These are phyloP conservation scores for Friedmanniomyces simplex DNA, from an alignment of 495 filamentous ascomycete species.

Conservation along the genomic window DNA sequence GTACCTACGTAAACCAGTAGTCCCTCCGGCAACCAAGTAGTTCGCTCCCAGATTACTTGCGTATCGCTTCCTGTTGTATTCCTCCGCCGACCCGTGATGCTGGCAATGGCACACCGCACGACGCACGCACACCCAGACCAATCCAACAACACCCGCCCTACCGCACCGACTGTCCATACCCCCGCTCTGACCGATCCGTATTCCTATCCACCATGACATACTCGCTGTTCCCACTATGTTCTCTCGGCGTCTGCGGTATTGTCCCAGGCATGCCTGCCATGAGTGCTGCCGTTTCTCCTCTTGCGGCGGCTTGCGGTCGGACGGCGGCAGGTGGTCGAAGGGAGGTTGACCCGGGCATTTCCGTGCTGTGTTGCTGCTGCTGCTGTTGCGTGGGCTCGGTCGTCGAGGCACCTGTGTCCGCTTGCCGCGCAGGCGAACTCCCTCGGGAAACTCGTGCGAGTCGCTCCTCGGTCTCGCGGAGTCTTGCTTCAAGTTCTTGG, in stretches of 20 bases:
- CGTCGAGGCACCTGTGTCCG: constrained; percentile 1
- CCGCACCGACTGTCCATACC: background rate
- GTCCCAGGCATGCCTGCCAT: constrained; percentile 15
- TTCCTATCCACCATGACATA: constrained; percentile 20
- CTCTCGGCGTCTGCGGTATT: constrained; percentile 12
- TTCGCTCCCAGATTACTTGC: too few species aligned
- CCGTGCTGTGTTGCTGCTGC: background rate
- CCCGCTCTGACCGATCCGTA: background rate
- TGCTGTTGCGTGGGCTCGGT: background rate
- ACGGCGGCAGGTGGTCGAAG: background rate
- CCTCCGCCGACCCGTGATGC: too few species aligned
- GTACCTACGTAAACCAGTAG: too few species aligned
- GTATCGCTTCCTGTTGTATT: too few species aligned
- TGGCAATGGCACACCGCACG: too few species aligned
- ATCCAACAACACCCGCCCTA: background rate
- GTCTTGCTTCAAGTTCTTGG: constrained; percentile 69
- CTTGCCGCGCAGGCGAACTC: constrained; percentile 12
- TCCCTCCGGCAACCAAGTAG: too few species aligned
- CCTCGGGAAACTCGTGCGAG: constrained; percentile 41
- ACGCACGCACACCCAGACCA: too few species aligned
- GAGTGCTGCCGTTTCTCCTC: constrained; percentile 6
- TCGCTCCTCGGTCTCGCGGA: constrained; percentile 75
- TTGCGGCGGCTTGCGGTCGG: constrained; percentile 1
- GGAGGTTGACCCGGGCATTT: too few species aligned
- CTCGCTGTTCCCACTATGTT: constrained; percentile 12